Base-by-base conservation (phyloP, 106 monocot species). In the Platanthera zijinensis region DNA sequence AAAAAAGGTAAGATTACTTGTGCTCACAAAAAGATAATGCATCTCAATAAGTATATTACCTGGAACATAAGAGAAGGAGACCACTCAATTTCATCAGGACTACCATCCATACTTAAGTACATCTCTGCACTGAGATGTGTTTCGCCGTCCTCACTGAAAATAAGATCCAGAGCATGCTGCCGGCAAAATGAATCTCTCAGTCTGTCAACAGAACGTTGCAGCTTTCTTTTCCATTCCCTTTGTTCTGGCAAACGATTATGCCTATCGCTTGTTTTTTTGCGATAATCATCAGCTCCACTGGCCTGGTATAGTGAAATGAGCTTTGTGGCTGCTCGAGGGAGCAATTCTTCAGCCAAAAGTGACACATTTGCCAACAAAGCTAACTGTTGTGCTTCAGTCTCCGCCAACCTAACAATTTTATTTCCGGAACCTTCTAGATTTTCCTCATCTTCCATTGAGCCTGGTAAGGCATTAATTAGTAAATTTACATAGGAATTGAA, bases 351-450 rank as follows among this genome's bases (percentile, higher is more conserved):
- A 57, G 96, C 87, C 73, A 97, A 84, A 28, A 91, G 80, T 77
- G 96, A 97, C 50, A 93, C 91, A 88, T 97, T 97, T 22, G 93
- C 96, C 66, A 97, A 72, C 73, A 97, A 88, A 69, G 87, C 96
- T 74, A 97, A 59, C 28, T 97, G 96, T 61, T 97, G 93, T 57
- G 72, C 53, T 81, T 97, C 96, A 80, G 91, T 88, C 57, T 94
- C 96, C 21, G 96, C 93, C 51, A 89, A 82, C 28, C 86, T 86
- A 63, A 97, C 96, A 78, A 97, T 87, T 80, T 91, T 96, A 73
- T 91, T 87, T 45, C 79, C 91, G 53, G 83, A 81, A 74, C 87
- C 85, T 78, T 96, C 96, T 54, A 83, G 61, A 76, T 84, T 82
- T 78, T 80, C 84, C 19, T 91, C 96, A 75, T 97, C 89, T 51